phyloP scores from a whole-genome alignment of 2,329 filamentous ascomycete species.

The Peltaster fructicola region DNA sequence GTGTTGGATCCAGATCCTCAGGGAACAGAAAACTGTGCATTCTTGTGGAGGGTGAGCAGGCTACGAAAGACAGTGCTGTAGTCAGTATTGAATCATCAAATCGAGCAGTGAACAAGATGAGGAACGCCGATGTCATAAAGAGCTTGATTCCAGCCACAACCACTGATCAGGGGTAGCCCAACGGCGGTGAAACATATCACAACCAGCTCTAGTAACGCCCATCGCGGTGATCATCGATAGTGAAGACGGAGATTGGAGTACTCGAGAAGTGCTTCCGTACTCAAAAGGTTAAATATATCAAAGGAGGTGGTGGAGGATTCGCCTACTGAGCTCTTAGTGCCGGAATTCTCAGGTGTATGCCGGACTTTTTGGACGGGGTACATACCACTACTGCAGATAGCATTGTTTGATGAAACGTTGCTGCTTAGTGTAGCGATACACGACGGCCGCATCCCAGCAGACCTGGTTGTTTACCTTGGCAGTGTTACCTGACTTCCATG shows the following conservation, averaged over 20 bases:
- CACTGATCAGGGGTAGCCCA: not conserved
- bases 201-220: not conserved
- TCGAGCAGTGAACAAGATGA: not conserved
- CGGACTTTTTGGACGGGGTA: too few relatives aligned
- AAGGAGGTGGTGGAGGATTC: too few relatives aligned
- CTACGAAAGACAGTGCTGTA: not conserved
- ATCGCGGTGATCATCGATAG: too few relatives aligned
- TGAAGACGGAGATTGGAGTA: too few relatives aligned
- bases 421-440: not conserved
- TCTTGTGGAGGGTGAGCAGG: not conserved
- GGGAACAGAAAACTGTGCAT: not conserved
- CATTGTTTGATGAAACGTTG: conserved; percentile 1
- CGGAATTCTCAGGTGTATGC: too few relatives aligned
- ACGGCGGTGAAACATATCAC: not conserved
- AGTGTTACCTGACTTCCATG: not conserved
- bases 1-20: not conserved
- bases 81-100: conserved; percentile 1
- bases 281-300: too few relatives aligned
- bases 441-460: not conserved
- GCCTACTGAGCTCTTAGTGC: too few relatives aligned
- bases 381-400: not conserved
- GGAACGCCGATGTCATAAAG: not conserved
- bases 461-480: not conserved
- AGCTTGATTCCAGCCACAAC: not conserved
- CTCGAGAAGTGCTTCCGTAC: too few relatives aligned